Conservation (phyloP, 192 early-diverging fungal species). For the Podila epigama region DNA sequence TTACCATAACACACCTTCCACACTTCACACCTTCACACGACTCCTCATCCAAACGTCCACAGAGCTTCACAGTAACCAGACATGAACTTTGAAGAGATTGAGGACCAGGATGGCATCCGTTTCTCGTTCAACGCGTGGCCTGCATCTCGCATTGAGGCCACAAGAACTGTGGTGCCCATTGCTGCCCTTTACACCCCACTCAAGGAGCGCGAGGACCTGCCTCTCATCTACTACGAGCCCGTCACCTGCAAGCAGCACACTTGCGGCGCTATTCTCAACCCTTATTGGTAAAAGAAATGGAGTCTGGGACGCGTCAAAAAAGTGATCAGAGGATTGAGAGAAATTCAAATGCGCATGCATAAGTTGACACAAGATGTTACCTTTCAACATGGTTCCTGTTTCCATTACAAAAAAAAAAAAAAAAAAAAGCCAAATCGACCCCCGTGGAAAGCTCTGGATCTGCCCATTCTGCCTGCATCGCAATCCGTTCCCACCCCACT, state of each 20-base stretch:
- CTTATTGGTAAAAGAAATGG: conserved; percentile 95
- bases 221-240: conserved; percentile 94
- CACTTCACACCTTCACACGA: too few relatives aligned
- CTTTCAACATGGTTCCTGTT: too few relatives aligned
- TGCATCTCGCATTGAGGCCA: conserved; percentile 90
- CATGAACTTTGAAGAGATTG: conserved; percentile 87
- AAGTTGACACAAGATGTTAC: too few relatives aligned
- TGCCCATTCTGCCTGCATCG: conserved; percentile 98
- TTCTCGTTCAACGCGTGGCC: conserved; percentile 99
- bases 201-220: conserved; percentile 88
- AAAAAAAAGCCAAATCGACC: conserved; percentile 86
- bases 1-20: background rate
- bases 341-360: too few relatives aligned
- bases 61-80: background rate
- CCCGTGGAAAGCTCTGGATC: conserved; percentile 96
- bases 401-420: too few relatives aligned
- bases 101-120: conserved; percentile 96
- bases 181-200: conserved; percentile 93
- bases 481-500: conserved; percentile 97
- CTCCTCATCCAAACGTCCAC: background rate
- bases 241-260: conserved; percentile 92
- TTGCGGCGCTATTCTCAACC: conserved; percentile 96
- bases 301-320: too few relatives aligned
- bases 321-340: too few relatives aligned
- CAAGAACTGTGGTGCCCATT: conserved; percentile 93